phyloP scores from a whole-genome alignment of 306 rosid species.

The Ammopiptanthus mongolicus region DNA sequence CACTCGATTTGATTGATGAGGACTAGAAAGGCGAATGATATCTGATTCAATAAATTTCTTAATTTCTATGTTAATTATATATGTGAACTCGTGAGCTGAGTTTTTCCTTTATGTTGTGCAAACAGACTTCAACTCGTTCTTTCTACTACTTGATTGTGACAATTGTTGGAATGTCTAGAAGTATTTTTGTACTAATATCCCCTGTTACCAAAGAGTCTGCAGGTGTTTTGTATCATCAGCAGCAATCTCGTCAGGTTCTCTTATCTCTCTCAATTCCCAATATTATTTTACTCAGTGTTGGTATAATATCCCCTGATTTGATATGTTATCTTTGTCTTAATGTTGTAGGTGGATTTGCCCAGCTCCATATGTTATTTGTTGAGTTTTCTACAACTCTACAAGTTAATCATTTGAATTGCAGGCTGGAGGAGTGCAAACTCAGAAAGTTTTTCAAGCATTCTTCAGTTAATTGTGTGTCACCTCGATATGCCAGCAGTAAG shows the following conservation, averaged over 20 bases:
- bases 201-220: constrained; percentile 99
- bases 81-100: background rate
- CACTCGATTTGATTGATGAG: background rate
- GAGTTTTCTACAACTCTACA: background rate
- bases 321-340: too few relatives aligned
- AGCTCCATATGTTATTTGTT: background rate
- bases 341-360: too few relatives aligned
- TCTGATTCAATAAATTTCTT: background rate
- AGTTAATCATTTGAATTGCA: constrained; percentile 34
- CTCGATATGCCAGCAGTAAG: constrained; percentile 99
- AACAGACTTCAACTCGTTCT: too few relatives aligned
- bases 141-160: constrained; percentile 14
- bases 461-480: constrained; percentile 84
- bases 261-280: background rate
- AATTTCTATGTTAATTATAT: background rate
- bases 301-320: too few relatives aligned
- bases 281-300: background rate
- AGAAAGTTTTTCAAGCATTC: constrained; percentile 94
- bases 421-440: constrained; percentile 93
- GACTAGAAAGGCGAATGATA: background rate
- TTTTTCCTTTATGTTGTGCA: constrained; percentile 13
- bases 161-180: background rate
- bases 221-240: constrained; percentile 92
- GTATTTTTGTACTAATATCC: constrained; percentile 35
- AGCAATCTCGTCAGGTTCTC: constrained; percentile 86